phyloP scores from a whole-genome alignment of 805 yeast genomes.

The Saturnispora zaruensis region DNA sequence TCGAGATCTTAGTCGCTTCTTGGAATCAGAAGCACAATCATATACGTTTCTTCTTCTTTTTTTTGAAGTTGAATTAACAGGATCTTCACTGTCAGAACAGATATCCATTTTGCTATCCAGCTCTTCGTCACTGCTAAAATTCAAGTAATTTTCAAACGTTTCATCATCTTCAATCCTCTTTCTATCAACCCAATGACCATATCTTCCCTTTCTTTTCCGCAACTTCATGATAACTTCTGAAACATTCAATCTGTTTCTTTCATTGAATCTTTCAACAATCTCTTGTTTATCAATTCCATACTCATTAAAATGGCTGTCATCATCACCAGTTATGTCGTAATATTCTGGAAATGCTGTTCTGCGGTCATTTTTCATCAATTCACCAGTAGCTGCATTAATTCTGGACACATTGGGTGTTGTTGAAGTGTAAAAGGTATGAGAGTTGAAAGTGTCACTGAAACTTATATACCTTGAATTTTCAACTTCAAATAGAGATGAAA shows the following conservation, averaged over 20 bases:
- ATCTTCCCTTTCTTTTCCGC: constrained; percentile 69
- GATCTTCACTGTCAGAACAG: constrained; percentile 3
- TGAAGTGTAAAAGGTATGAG: constrained; percentile 32
- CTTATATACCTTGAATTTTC: constrained; percentile 51
- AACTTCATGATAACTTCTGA: constrained; percentile 51
- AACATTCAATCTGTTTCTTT: constrained; percentile 22
- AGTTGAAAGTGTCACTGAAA: constrained; percentile 36
- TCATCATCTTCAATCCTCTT: constrained; percentile 34
- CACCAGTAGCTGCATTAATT: constrained; percentile 44
- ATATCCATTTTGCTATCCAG: constrained; percentile 23
- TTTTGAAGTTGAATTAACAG: constrained; percentile 6
- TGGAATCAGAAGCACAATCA: constrained; percentile 27
- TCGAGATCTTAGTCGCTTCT: constrained; percentile 38
- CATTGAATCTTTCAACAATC: constrained; percentile 11
- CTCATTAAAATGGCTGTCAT: constrained; percentile 16
- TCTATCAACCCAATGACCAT: constrained; percentile 70
- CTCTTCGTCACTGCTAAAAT: constrained; percentile 25
- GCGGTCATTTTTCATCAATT: constrained; percentile 36
- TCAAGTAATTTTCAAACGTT: constrained; percentile 31
- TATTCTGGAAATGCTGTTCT: constrained; percentile 34
- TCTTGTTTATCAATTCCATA: constrained; percentile 17
- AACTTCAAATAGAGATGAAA: constrained; percentile 58
- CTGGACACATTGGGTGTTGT: constrained; percentile 22
- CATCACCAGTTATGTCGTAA: constrained; percentile 30
- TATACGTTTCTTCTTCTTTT: constrained; percentile 26